These are phyloP conservation scores for Kodamaea alishanica DNA, from an alignment of 1,139 yeast species.

Conservation along the genomic window DNA sequence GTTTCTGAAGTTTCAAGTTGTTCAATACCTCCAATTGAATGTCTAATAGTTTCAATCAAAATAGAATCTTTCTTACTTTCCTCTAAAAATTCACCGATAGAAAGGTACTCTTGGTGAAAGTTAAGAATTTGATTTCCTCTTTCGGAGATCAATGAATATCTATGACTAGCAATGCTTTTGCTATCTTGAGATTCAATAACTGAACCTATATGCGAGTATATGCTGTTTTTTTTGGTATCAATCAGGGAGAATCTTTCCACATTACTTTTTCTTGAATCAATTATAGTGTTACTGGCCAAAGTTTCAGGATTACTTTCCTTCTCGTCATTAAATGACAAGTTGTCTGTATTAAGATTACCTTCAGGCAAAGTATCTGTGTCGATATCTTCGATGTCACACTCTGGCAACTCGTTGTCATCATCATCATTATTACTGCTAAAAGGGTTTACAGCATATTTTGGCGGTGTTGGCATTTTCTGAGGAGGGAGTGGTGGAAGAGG, in stretches of 20 bases:
- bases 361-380: constrained; percentile 6
- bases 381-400: constrained; percentile 15
- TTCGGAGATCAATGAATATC: constrained; percentile 8
- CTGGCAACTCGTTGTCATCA: constrained; percentile 14
- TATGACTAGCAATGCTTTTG: constrained; percentile 4
- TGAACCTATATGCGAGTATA: constrained; percentile 5
- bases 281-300: constrained; percentile 8
- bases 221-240: constrained; percentile 4
- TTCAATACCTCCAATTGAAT: constrained; percentile 10
- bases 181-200: constrained; percentile 8
- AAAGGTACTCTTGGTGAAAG: constrained; percentile 17
- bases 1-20: constrained; percentile 17
- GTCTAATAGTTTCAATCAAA: constrained; percentile 11
- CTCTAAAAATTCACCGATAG: constrained; percentile 15
- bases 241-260: constrained; percentile 11
- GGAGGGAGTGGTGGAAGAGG: constrained; percentile 8
- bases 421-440: constrained; percentile 1
- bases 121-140: constrained; percentile 14
- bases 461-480: not conserved
- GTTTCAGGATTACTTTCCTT: constrained; percentile 10
- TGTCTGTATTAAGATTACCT: constrained; percentile 2
- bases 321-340: constrained; percentile 7
- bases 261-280: constrained; percentile 6
- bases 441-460: not conserved
- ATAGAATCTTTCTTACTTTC: constrained; percentile 14